A percentile compares a stretch with the other conserved stretches of the same genome.
These are phyloP conservation scores for Hemisphaericaspora subhashii DNA, from an alignment of 1,139 yeast genomes.

Conservation along the genomic window DNA sequence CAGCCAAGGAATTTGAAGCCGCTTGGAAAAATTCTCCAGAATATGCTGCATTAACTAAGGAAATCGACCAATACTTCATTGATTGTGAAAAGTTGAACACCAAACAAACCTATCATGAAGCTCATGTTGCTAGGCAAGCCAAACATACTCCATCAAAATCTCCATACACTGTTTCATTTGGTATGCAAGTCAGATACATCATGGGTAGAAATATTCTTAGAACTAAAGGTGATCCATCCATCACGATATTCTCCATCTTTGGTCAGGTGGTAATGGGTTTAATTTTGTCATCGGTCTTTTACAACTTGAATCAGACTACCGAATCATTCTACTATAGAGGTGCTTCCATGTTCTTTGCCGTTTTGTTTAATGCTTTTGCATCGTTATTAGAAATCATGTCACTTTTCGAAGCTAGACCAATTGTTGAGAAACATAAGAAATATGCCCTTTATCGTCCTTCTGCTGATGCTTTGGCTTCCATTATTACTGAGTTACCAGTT, in stretches of 20 bases:
- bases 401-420: constrained; percentile 57
- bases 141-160: constrained; percentile 53
- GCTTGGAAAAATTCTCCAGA: constrained; percentile 27
- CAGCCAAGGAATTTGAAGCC: constrained; percentile 25
- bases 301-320: constrained; percentile 47
- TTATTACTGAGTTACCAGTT: constrained; percentile 58
- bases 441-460: constrained; percentile 67
- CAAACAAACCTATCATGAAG: constrained; percentile 37
- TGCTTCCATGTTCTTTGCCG: constrained; percentile 57
- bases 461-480: constrained; percentile 63
- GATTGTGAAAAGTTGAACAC: constrained; percentile 18
- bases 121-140: constrained; percentile 63
- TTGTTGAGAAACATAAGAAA: constrained; percentile 60
- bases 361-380: constrained; percentile 56
- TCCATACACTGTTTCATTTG: constrained; percentile 65
- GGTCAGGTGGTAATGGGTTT: constrained; percentile 77
- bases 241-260: constrained; percentile 56
- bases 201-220: constrained; percentile 64
- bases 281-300: constrained; percentile 68
- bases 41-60: constrained; percentile 14
- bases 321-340: constrained; percentile 57
- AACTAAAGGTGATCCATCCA: constrained; percentile 64
- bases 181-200: constrained; percentile 63
- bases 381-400: constrained; percentile 59
- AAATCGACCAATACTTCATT: constrained; percentile 19